Evolutionary conservation across 768 basidiomycete species (phyloP), one percentile per base, ranked within the genome.

Genomic region (Phlebiopsis flavidoalba): DNA sequence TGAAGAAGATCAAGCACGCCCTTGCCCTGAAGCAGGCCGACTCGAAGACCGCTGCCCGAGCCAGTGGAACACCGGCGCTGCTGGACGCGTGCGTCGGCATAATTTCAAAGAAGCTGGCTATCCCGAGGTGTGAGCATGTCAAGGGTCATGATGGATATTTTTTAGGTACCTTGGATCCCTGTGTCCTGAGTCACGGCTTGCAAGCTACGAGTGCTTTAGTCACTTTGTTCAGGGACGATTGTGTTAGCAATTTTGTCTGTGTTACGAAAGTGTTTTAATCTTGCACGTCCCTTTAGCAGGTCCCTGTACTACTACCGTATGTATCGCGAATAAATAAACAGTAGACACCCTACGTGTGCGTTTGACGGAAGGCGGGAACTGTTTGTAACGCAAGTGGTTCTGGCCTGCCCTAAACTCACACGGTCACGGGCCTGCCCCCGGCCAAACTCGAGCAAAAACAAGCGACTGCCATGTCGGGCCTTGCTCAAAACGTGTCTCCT

Each of bases 1-100:
- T 94, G 61, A 89, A 89, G 67, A 74, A 72, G n/a, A 66, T 69
- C 21, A 63, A 63, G 46, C 5, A 17, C 1, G 63, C 58, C 31
- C 57, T 68, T 26, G 58, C 19, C 33, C 45, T 53, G 52, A 67
- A 64, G 36, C 57, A 54, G 37, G 12, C 58, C 35, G 60, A 14
- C 19, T 54, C 21, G 53, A 47, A 45, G 1, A 22, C 3, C 54
- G 54, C 21, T 45, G 54, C 11, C n/a, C 8, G 36, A 24, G 54
- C 15, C 54, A 43, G 54, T 24, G 10, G 22, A 7, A 45, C 3
- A 12, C 37, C 54, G 37, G 37, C 37, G 54, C 26, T 31, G 54
- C 35, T 43, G n/a, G n/a, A n/a, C n/a, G n/a, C n/a, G n/a, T n/a
- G 43, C 22, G 22, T 40, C 54, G 54, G 26, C 40, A 17, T 43